Evolutionary conservation across 805 yeast species (phyloP), one percentile per base, ranked within the genome.

Genomic region (Wickerhamiella nectarea): DNA sequence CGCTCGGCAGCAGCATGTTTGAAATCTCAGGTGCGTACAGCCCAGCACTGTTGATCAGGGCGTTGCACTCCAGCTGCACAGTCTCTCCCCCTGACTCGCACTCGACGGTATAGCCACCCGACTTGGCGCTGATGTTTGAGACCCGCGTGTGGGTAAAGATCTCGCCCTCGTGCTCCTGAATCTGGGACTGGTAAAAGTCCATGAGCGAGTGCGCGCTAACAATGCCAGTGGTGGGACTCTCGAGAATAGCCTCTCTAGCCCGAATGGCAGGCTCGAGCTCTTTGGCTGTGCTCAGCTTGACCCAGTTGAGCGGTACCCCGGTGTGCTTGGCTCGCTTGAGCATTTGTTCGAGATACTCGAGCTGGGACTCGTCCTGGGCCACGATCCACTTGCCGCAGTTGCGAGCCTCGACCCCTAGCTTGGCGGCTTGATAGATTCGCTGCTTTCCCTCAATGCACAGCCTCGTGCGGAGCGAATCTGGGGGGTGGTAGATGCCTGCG

Each of bases 401-500:
- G 54, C 76, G 59, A n/a, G 74, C 75, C 14, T 33, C 33, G 3
- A 82, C 77, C 10, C 70, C 79, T n/a, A 64, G 62, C 11, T 55
- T 52, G 1, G 64, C 64, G 5, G 60, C 61, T 12, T 65, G 63
- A 57, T 85, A 86, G 10, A 86, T 66, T 59, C 76, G 60, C 11
- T 74, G 60, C 52, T 81, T 85, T 0, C 96, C 96, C 31, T 71
- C 68, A 26, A 86, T 66, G 54, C 95, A 87, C 22, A 86, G 61
- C 50, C 66, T 61, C 0, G 83, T 74, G 55, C 83, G 80, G 43
- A 87, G 64, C 2, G 80, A 70, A 46, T 73, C 72, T 8, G 65
- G 62, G 0, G 94, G 93, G 54, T 82, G 80, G 57, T 87, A 87
- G 6, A 86, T 54, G 0, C 95, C 95, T 0, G 94, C 94, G 61